Evolutionary conservation across 768 basidiomycete species (phyloP).

Genomic region (Collybia mongolica): DNA sequence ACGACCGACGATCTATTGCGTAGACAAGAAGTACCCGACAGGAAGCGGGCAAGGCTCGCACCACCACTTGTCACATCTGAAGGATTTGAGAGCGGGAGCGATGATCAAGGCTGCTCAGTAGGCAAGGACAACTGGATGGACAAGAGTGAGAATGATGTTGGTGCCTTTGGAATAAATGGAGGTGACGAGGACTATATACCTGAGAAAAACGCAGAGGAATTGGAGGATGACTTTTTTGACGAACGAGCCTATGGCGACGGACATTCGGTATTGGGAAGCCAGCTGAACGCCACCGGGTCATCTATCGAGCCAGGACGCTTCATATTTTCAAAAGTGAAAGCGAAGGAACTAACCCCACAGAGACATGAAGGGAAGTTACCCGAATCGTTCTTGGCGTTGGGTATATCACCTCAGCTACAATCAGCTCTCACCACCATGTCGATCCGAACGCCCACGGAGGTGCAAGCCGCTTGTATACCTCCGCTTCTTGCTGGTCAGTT

Average conservation of each 20-base stretch:
- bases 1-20: constrained; percentile 35
- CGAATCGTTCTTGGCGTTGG: constrained; percentile 53
- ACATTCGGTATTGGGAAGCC: no score
- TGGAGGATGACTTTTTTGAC: not conserved
- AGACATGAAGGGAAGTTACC: constrained; percentile 4
- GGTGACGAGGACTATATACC: not conserved
- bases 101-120: constrained; percentile 3
- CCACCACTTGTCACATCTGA: constrained; percentile 12
- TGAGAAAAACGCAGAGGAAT: not conserved
- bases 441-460: constrained; percentile 79
- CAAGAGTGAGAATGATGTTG: not conserved
- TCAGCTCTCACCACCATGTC: constrained; percentile 77
- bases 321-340: not conserved
- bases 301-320: no score
- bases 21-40: constrained; percentile 38
- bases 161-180: not conserved
- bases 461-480: constrained; percentile 90
- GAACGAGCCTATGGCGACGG: no score
- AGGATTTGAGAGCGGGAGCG: constrained; percentile 4
- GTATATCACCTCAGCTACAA: constrained; percentile 59
- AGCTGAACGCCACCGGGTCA: no score
- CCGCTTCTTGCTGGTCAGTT: constrained; percentile 73
- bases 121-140: not conserved
- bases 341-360: not conserved
- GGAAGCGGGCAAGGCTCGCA: constrained; percentile 36